These are phyloP conservation scores for Lachnum nothofagi DNA, from an alignment of 2,329 filamentous ascomycete genomes.

Conservation along the genomic window DNA sequence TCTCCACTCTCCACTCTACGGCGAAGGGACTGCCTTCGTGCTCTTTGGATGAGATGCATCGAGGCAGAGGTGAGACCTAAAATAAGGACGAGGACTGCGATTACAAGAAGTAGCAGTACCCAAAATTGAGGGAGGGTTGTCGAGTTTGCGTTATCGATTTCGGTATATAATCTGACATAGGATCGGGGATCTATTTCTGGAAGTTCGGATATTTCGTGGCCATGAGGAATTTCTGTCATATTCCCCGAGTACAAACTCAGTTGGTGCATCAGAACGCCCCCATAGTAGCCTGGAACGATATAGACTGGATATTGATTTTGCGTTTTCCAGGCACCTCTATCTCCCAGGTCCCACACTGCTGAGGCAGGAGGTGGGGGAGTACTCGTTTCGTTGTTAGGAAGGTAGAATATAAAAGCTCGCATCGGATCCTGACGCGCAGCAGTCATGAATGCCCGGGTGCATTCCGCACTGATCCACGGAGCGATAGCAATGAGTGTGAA, in stretches of 20 bases:
- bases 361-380: constrained; percentile 63
- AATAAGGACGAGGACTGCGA: constrained; percentile 65
- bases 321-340: constrained; percentile 65
- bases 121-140: constrained; percentile 65
- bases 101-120: constrained; percentile 69
- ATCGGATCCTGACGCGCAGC: constrained; percentile 54
- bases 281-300: constrained; percentile 66
- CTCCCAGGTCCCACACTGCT: constrained; percentile 63
- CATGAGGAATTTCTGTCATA: constrained; percentile 56
- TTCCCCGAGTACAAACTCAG: constrained; percentile 74
- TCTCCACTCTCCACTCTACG: constrained; percentile 71
- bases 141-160: constrained; percentile 44
- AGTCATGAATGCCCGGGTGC: constrained; percentile 67
- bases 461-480: constrained; percentile 74
- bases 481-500: constrained; percentile 77
- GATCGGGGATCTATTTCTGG: constrained; percentile 53
- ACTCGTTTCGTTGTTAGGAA: constrained; percentile 48
- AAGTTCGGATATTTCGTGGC: constrained; percentile 48
- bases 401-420: constrained; percentile 60
- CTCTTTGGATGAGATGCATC: constrained; percentile 74
- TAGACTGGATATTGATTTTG: constrained; percentile 76
- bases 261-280: constrained; percentile 63
- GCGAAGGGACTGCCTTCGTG: constrained; percentile 62
- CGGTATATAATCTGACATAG: constrained; percentile 57
- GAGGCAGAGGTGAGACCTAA: constrained; percentile 61